phyloP scores from a whole-genome alignment of 176 grass and related monocot species.

The Aegilops bicornis region DNA sequence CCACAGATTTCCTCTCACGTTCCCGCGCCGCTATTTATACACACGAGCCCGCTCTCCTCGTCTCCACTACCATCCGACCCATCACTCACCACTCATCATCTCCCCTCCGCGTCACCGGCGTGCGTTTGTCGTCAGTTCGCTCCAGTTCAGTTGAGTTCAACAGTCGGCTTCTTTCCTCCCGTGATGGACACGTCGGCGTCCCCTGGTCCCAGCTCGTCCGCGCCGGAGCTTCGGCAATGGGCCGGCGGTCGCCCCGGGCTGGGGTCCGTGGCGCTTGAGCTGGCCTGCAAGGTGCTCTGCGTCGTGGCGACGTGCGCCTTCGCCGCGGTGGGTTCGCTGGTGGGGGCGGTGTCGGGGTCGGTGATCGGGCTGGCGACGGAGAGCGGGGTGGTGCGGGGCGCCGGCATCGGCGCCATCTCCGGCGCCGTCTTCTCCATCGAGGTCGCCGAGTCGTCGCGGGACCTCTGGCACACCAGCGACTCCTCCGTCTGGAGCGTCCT shows the following conservation, averaged over 20 bases:
- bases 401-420: slow-evolving; percentile 89
- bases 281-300: not conserved
- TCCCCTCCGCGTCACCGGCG: not conserved
- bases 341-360: not conserved
- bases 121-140: not conserved
- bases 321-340: not conserved
- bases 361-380: slow-evolving; percentile 10
- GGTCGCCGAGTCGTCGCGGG: slow-evolving; percentile 64
- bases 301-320: slow-evolving; percentile 5
- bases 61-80: not conserved
- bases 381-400: slow-evolving; percentile 25
- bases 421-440: slow-evolving; percentile 94
- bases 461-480: slow-evolving; percentile 68
- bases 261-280: not conserved
- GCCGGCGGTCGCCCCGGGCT: not conserved
- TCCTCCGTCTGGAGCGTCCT: slow-evolving; percentile 62
- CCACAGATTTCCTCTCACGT: not conserved
- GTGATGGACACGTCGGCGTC: slow-evolving; percentile 15
- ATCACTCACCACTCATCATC: not conserved
- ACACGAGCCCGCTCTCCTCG: not conserved
- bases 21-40: slow-evolving; percentile 12
- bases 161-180: not conserved
- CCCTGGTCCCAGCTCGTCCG: not conserved
- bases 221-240: not conserved
- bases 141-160: not conserved